Percentiles rank a stretch among this genome's conserved stretches.
Conservation (phyloP, 2,329 filamentous ascomycete genomes). For the Claviceps pazoutovae region DNA sequence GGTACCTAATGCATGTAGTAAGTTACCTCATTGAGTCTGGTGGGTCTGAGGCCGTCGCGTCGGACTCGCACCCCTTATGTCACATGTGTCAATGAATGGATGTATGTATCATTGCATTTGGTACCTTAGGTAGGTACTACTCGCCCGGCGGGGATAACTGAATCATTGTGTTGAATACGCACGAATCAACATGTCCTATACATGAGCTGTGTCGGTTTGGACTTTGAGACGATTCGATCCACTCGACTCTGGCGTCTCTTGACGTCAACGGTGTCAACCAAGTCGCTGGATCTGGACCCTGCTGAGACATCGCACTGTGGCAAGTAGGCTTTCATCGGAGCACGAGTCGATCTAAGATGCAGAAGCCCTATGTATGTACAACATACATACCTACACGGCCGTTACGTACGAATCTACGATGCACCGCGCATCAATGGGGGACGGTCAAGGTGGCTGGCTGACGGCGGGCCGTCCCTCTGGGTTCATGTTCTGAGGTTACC, state of each 20-base stretch:
- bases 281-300: neutral
- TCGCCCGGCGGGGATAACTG: no score
- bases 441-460: conserved; percentile 1
- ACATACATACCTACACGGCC: no score
- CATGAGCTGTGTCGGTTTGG: neutral
- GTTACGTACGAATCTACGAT: neutral
- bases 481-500: neutral
- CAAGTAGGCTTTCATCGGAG: neutral
- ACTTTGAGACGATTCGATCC: neutral
- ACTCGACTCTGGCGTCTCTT: neutral
- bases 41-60: no score
- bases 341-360: neutral
- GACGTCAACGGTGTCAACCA: conserved; percentile 1
- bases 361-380: neutral
- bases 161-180: no score
- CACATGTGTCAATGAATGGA: no score
- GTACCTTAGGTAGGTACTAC: no score
- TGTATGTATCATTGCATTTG: no score
- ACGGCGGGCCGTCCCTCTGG: conserved; percentile 4
- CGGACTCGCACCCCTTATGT: no score
- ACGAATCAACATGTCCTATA: neutral
- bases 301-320: conserved; percentile 1
- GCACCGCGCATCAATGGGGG: neutral
- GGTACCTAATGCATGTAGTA: no score
- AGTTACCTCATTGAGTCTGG: no score